Conservation (phyloP, 2,329 filamentous ascomycete species). For the Cryphonectria naterciae region DNA sequence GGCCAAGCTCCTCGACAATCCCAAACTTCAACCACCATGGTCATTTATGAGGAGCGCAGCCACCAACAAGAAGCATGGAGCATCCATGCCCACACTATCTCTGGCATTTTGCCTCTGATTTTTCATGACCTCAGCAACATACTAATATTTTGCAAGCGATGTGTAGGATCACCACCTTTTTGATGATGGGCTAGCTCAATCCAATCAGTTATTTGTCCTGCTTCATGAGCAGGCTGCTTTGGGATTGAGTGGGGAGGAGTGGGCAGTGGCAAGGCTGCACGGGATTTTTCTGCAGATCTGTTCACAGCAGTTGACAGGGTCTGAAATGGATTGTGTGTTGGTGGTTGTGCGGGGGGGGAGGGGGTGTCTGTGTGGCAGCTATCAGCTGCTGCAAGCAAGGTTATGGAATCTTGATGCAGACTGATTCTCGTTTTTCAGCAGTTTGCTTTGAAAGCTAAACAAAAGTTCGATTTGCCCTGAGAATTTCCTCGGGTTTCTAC, state of each 20-base stretch:
- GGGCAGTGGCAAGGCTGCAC: not conserved
- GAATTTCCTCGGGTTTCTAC: not conserved
- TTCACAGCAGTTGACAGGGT: slow-evolving; percentile 10
- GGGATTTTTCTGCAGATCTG: slow-evolving; percentile 3
- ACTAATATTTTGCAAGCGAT: slow-evolving; percentile 19
- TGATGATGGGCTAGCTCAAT: not conserved
- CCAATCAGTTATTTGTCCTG: not conserved
- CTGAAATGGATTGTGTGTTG: not conserved
- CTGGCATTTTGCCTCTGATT: slow-evolving; percentile 11
- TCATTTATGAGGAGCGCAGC: not conserved
- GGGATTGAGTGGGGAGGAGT: not conserved
- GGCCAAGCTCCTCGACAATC: not conserved
- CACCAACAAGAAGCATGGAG: not conserved
- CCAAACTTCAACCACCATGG: not conserved
- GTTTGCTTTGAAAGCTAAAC: slow-evolving; percentile 12
- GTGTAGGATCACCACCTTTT: slow-evolving; percentile 16
- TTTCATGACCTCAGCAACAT: slow-evolving; percentile 3
- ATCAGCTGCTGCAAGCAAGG: slow-evolving; percentile 6
- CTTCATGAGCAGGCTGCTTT: not conserved
- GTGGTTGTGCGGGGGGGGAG: not conserved
- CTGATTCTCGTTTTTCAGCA: slow-evolving; percentile 3
- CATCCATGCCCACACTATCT: not conserved
- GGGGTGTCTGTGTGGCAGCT: not conserved
- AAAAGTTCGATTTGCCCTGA: slow-evolving; percentile 13
- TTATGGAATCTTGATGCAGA: slow-evolving; percentile 9